phyloP scores from a whole-genome alignment of 768 basidiomycete species.

The Kwoniella europaea region DNA sequence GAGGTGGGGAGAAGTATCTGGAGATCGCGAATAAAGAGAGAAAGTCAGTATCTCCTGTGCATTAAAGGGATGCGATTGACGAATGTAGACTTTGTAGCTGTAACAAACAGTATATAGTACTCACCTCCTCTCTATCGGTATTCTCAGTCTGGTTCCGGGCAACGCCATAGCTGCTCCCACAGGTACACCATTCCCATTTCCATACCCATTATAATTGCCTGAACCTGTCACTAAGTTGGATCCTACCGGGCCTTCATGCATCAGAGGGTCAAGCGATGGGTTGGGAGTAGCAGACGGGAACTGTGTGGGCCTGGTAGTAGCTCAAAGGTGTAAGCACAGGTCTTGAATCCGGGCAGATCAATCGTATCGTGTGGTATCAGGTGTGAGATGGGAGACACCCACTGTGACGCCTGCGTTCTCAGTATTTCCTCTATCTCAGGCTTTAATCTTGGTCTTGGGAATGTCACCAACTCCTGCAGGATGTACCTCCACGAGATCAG shows the following conservation, averaged over 20 bases:
- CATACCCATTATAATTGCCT: slow-evolving; percentile 22
- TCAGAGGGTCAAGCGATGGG: slow-evolving; percentile 54
- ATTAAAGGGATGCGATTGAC: not conserved
- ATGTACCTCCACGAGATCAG: too few relatives aligned
- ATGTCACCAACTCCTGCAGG: slow-evolving; percentile 80
- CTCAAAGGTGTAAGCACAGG: not conserved
- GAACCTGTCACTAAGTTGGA: slow-evolving; percentile 22
- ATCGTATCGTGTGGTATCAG: not conserved
- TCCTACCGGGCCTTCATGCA: slow-evolving; percentile 52
- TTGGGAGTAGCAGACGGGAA: slow-evolving; percentile 69
- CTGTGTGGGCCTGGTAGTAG: slow-evolving; percentile 63
- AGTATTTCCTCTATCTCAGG: slow-evolving; percentile 69
- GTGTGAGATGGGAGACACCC: slow-evolving; percentile 59
- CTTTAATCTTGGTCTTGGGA: slow-evolving; percentile 77
- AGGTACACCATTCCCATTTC: slow-evolving; percentile 29
- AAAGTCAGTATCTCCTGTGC: not conserved
- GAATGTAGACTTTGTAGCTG: not conserved
- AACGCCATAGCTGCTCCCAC: slow-evolving; percentile 13
- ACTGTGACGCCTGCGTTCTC: slow-evolving; percentile 45
- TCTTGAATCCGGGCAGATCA: not conserved
- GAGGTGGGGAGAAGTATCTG: slow-evolving; percentile 83
- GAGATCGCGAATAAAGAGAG: slow-evolving; percentile 3
- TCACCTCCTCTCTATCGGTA: slow-evolving; percentile 83
- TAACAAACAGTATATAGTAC: slow-evolving; percentile 32
- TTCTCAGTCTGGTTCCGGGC: slow-evolving; percentile 63